Base-by-base conservation (phyloP, 805 yeast species). In the Pichia pseudocactophila region DNA sequence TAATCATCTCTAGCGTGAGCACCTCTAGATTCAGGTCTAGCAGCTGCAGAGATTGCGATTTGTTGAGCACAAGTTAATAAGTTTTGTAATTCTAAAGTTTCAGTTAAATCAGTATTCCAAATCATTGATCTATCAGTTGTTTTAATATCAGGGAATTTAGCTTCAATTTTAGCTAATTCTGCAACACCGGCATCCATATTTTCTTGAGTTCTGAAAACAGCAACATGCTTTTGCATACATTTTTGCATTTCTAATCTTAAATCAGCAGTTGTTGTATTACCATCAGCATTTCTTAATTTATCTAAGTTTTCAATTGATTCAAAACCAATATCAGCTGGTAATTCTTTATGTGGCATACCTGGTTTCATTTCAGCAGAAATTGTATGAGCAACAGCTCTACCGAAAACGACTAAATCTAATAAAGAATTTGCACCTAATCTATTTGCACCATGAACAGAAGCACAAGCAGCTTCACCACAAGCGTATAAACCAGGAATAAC, bases 391-490 rank as follows among this genome's bases (percentile, higher is more conserved):
- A 90, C 97, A 53, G 97, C 97, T 74, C 98, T 86, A 60, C 98
- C 98, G 59, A 90, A 90, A 50, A 90, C 97, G 50, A 90, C 98
- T 65, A 90, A 73, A 69, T 90, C 98, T 58, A 90, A 78, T 57
- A 90, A 73, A 10, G 98, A 92, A 78, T 90, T 90, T 53, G 98
- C 98, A 67, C 98, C 98, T 55, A 90, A 76, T 75, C 98, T 88
- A 78, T 90, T 90, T 50, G 98, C 98, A 70, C 98, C 98, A 64
- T 90, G 98, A 46, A 90, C 98, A 30, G 97, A 88, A 49, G 95
- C 97, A 77, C 97, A 90, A 36, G 97, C 98, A 52, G 95, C 89
- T 73, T 90, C 98, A 75, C 98, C 98, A 73, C 97, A 88, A 13
- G 98, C 97, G 64, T 78, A 75, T 55, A 90, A 74, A 59, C 98